Evolutionary conservation across 495 filamentous ascomycete species (phyloP).

Genomic region (Cudoniella acicularis): DNA sequence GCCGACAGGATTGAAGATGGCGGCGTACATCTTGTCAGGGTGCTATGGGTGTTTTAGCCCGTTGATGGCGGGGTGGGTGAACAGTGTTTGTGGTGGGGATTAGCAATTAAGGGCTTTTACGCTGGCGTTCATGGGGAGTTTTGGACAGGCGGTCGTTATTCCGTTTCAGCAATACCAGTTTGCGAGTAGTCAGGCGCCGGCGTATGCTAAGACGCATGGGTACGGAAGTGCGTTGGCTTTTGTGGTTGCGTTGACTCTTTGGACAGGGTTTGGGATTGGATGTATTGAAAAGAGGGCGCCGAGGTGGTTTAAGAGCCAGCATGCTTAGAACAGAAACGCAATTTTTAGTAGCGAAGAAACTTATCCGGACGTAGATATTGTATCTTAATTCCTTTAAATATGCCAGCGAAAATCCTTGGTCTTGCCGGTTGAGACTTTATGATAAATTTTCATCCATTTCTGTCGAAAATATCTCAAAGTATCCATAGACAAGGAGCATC

Average conservation of each 20-base stretch:
- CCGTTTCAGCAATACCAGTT: constrained; percentile 62
- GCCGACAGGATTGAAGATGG: constrained; percentile 38
- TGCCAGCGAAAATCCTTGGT: too few relatives aligned
- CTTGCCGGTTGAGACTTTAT: too few relatives aligned
- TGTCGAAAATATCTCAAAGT: too few relatives aligned
- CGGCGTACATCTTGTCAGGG: constrained; percentile 50
- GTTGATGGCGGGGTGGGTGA: constrained; percentile 49
- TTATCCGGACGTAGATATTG: too few relatives aligned
- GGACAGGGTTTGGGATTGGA: constrained; percentile 4
- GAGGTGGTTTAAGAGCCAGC: not conserved
- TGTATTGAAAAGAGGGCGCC: constrained; percentile 1
- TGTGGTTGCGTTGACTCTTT: constrained; percentile 1
- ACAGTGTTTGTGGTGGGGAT: constrained; percentile 44
- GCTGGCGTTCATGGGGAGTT: constrained; percentile 49
- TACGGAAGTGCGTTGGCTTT: constrained; percentile 2
- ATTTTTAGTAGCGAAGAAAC: too few relatives aligned
- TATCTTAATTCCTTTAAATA: too few relatives aligned
- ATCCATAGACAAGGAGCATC: too few relatives aligned
- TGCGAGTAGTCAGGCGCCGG: constrained; percentile 50
- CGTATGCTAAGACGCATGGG: constrained; percentile 25
- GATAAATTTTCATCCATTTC: too few relatives aligned
- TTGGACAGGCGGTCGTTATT: constrained; percentile 46
- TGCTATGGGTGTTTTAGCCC: constrained; percentile 28
- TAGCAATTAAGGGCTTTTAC: constrained; percentile 40
- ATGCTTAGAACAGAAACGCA: too few relatives aligned